Evolutionary conservation across 1,284 basidiomycete genomes (phyloP).

Genomic region (Sanghuangporus weigelae): DNA sequence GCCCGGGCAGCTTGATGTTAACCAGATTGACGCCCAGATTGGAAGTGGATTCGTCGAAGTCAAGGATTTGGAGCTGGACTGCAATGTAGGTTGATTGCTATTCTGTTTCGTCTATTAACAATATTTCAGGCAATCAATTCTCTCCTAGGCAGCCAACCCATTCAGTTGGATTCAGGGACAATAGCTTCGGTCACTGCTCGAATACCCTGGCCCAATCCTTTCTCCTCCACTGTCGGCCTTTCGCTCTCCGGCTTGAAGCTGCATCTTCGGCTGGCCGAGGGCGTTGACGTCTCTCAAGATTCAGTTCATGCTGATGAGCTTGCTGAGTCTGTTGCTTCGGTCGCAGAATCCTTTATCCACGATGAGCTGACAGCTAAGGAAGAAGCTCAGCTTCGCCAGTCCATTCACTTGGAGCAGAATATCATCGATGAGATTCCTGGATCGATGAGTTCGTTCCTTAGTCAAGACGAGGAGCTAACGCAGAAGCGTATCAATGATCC

Average conservation of each 20-base stretch:
- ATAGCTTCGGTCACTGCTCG: slow-evolving; percentile 71
- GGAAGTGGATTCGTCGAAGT: slow-evolving; percentile 86
- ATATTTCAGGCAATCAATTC: slow-evolving; percentile 70
- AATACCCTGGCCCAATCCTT: slow-evolving; percentile 72
- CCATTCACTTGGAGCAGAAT: slow-evolving; percentile 44
- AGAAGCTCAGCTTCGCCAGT: slow-evolving; percentile 67
- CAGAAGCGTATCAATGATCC: slow-evolving; percentile 1
- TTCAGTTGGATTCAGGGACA: slow-evolving; percentile 66
- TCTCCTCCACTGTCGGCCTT: slow-evolving; percentile 65
- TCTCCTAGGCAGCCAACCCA: slow-evolving; percentile 62
- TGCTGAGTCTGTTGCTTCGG: slow-evolving; percentile 70
- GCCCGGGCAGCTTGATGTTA: slow-evolving; percentile 81
- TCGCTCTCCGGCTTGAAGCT: slow-evolving; percentile 60
- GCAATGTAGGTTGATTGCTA: slow-evolving; percentile 47
- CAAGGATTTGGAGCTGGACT: slow-evolving; percentile 76
- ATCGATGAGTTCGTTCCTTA: slow-evolving; percentile 53
- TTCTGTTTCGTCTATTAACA: slow-evolving; percentile 1
- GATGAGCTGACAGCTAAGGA: slow-evolving; percentile 72
- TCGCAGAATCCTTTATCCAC: slow-evolving; percentile 82
- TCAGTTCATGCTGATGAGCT: slow-evolving; percentile 39
- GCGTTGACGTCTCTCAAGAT: slow-evolving; percentile 18
- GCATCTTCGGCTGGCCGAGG: slow-evolving; percentile 47
- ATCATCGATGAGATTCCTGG: slow-evolving; percentile 47
- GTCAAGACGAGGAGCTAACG: slow-evolving; percentile 51
- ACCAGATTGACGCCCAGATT: slow-evolving; percentile 89